Evolutionary conservation across 805 yeast species (phyloP).

Genomic region (Pichia manshurica): DNA sequence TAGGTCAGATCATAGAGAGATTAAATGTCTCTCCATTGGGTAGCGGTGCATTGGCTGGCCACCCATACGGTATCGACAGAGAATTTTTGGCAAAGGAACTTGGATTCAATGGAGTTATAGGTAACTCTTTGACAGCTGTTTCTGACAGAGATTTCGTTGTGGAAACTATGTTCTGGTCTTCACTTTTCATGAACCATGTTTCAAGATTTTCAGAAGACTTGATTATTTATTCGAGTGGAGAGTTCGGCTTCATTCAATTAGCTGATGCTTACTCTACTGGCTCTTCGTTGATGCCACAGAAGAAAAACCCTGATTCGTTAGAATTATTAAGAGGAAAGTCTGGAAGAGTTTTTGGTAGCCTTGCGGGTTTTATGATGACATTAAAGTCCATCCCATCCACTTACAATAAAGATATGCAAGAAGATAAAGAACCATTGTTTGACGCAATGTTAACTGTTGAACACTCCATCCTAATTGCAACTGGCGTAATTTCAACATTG

Average conservation of each 20-base stretch:
- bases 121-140: slow-evolving; percentile 94
- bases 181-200: slow-evolving; percentile 91
- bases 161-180: slow-evolving; percentile 92
- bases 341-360: slow-evolving; percentile 93
- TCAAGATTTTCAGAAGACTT: slow-evolving; percentile 93
- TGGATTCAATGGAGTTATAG: slow-evolving; percentile 82
- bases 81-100: slow-evolving; percentile 76
- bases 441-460: slow-evolving; percentile 87
- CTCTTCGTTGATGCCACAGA: slow-evolving; percentile 97
- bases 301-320: slow-evolving; percentile 95
- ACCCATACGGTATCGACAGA: slow-evolving; percentile 97
- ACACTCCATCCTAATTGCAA: slow-evolving; percentile 89
- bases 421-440: slow-evolving; percentile 97
- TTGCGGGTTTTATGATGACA: slow-evolving; percentile 95
- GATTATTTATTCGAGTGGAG: slow-evolving; percentile 94
- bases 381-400: slow-evolving; percentile 97
- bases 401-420: slow-evolving; percentile 97
- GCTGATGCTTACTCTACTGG: slow-evolving; percentile 99
- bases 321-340: slow-evolving; percentile 95
- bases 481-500: slow-evolving; percentile 92
- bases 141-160: slow-evolving; percentile 97
- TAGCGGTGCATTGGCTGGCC: slow-evolving; percentile 98
- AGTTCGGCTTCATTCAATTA: slow-evolving; percentile 86
- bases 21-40: slow-evolving; percentile 90
- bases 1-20: slow-evolving; percentile 73